These are phyloP conservation scores for Dactylellina haptotyla DNA, from an alignment of 2,329 filamentous ascomycete genomes.

Conservation along the genomic window DNA sequence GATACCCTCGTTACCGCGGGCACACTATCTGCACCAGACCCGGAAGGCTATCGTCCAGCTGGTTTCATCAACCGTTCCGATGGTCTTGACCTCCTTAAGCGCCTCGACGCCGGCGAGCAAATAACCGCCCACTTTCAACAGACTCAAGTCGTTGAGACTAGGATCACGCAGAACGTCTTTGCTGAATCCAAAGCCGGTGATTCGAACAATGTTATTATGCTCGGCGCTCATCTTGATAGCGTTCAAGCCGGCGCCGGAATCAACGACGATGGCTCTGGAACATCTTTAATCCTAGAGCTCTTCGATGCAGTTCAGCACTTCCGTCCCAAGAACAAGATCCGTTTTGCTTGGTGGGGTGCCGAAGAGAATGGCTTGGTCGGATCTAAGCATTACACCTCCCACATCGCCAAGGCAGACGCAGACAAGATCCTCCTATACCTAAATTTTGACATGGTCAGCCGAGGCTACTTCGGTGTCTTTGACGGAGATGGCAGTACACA, in stretches of 20 bases:
- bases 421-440: slow-evolving; percentile 59
- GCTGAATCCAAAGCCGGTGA: slow-evolving; percentile 19
- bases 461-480: slow-evolving; percentile 60
- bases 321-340: slow-evolving; percentile 58
- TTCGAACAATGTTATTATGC: slow-evolving; percentile 37
- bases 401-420: slow-evolving; percentile 54
- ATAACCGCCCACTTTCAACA: slow-evolving; percentile 63
- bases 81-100: slow-evolving; percentile 62
- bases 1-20: slow-evolving; percentile 61
- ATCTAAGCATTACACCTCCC: slow-evolving; percentile 59
- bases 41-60: slow-evolving; percentile 60
- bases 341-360: slow-evolving; percentile 60
- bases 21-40: slow-evolving; percentile 61
- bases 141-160: slow-evolving; percentile 60
- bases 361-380: slow-evolving; percentile 58
- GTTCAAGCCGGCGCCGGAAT: slow-evolving; percentile 60
- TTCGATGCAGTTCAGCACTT: slow-evolving; percentile 46
- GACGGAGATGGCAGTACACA: slow-evolving; percentile 59
- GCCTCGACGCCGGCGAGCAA: slow-evolving; percentile 62
- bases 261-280: slow-evolving; percentile 60
- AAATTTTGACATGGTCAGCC: slow-evolving; percentile 62
- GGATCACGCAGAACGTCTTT: slow-evolving; percentile 55
- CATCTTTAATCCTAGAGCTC: slow-evolving; percentile 59
- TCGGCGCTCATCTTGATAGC: slow-evolving; percentile 60
- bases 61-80: slow-evolving; percentile 64